Base-by-base conservation (phyloP, 148 eudicot genomes). In the Simmondsia chinensis region DNA sequence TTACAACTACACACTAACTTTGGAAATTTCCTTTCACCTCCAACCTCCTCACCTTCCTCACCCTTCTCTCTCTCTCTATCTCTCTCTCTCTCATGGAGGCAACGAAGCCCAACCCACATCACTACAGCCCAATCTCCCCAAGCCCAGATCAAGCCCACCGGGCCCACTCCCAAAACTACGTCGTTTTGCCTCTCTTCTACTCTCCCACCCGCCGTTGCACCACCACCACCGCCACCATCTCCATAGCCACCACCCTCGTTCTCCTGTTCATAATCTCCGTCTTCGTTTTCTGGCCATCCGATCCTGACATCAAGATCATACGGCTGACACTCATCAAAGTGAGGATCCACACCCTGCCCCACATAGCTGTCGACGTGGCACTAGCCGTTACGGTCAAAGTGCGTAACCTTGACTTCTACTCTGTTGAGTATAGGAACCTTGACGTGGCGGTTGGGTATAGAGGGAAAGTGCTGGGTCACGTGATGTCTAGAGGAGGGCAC, bases 401-500 rank as follows among this genome's bases (percentile, higher is more conserved):
- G 18, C 60, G 41, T 2, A 84, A 80, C 38, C 48, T 17, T 1
- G 75, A 70, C 16, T 21, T 77, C 46, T 84, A 69, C 58, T 58
- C 85, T 2, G 4, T 77, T 1, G 50, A 61, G 21, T 84, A 63
- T 54, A 14, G 46, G 0, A 52, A 54, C 9, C 17, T 84, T 6
- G 29, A 18, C 10, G 73, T 77, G 30, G 60, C 70, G 51, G 60
- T 84, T 5, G 65, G 72, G 27, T 84, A 80, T 42, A 74, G 76
- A 37, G 94, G 89, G 49, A 70, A 56, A 60, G 22, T 39, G 62
- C 60, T 84, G n/a, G 89, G 85, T 56, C 66, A 66, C 46, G 80
- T 66, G 49, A 59, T 43, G 2, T 73, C 87, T n/a, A 60, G 32
- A 6, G 57, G 54, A 1, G 89, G 85, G 0, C 57, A 52, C 24